These are phyloP conservation scores for Alternaria panax DNA, from an alignment of 2,329 filamentous ascomycete genomes.

Conservation along the genomic window DNA sequence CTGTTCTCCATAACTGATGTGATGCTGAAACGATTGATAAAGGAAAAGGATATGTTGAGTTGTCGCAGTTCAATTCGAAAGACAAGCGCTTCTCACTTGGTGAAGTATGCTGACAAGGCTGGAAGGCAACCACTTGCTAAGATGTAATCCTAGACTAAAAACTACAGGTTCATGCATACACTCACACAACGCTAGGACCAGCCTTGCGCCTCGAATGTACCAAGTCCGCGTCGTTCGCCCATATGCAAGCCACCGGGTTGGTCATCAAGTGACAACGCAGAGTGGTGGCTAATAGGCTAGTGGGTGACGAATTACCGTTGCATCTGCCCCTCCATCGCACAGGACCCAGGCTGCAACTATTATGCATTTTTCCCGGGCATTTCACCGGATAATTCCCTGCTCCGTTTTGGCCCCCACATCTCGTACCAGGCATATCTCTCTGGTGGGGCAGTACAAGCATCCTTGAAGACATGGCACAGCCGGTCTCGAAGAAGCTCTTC, in stretches of 20 bases:
- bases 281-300: neutral
- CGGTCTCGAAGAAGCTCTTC: no score
- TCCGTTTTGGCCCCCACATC: neutral
- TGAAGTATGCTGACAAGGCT: neutral
- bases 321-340: neutral
- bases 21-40: neutral
- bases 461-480: neutral
- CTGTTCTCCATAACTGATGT: neutral
- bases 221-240: neutral
- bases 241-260: neutral
- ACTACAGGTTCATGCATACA: conserved; percentile 1
- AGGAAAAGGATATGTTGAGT: neutral
- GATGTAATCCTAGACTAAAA: neutral
- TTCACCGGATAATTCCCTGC: conserved; percentile 1
- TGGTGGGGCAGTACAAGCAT: neutral
- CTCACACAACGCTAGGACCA: neutral
- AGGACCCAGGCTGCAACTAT: neutral
- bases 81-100: neutral
- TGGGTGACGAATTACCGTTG: neutral
- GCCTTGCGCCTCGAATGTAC: neutral
- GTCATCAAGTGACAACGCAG: conserved; percentile 1
- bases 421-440: neutral
- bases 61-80: no score
- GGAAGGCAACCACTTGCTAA: neutral
- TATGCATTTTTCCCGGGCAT: neutral